Evolutionary conservation across 1,284 basidiomycete species (phyloP).

Genomic region (Heterobasidion parviporum): DNA sequence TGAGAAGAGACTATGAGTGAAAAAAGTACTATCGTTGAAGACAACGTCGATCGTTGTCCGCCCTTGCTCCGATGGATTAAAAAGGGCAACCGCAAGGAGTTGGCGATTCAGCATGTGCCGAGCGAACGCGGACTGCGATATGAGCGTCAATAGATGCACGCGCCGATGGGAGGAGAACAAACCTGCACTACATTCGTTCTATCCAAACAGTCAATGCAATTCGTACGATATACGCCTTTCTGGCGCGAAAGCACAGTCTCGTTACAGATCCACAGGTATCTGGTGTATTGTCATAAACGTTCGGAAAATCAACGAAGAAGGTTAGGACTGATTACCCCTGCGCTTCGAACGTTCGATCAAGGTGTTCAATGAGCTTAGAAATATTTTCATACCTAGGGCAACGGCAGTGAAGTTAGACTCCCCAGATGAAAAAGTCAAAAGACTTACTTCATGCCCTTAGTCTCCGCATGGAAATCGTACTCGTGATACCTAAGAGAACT

Average conservation of each 20-base stretch:
- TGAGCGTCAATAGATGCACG: constrained; percentile 1
- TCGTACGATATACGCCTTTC: constrained; percentile 77
- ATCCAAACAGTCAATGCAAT: constrained; percentile 92
- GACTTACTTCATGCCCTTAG: constrained; percentile 81
- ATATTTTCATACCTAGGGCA: constrained; percentile 79
- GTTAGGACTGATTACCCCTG: constrained; percentile 50
- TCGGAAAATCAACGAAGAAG: constrained; percentile 1
- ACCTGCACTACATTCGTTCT: constrained; percentile 88
- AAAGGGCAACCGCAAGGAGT: constrained; percentile 71
- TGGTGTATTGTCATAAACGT: constrained; percentile 19
- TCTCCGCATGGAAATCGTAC: constrained; percentile 91
- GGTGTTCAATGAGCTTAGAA: constrained; percentile 60
- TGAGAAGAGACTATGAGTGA: background rate
- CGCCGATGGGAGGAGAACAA: constrained; percentile 9
- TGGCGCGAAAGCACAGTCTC: constrained; percentile 71
- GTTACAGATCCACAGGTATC: constrained; percentile 82
- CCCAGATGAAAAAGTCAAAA: constrained; percentile 1
- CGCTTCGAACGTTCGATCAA: constrained; percentile 66
- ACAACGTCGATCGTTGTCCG: constrained; percentile 63
- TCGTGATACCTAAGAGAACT: constrained; percentile 40
- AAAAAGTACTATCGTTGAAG: constrained; percentile 73
- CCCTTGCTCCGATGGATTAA: constrained; percentile 39
- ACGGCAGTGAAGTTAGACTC: constrained; percentile 6
- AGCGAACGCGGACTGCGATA: constrained; percentile 77
- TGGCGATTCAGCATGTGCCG: constrained; percentile 76